Evolutionary conservation across 2,329 filamentous ascomycete genomes (phyloP), one percentile per base, ranked within the genome.

Genomic region (Cryphonectria japonica): DNA sequence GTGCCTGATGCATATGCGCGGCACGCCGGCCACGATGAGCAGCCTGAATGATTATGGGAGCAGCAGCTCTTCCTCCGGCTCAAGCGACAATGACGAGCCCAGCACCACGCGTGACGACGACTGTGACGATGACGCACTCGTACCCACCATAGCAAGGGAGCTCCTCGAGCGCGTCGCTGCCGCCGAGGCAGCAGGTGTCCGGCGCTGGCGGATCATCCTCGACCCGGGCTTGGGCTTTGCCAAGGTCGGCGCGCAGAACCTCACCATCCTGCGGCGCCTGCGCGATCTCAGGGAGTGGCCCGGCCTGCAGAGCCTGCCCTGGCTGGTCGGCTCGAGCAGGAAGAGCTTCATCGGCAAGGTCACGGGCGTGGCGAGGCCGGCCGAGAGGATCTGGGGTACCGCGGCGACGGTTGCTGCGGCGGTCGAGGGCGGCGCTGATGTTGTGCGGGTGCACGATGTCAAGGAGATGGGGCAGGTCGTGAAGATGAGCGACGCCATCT

Each of bases 141-240:
- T 95, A 29, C 78, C 85, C 0, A 89, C 87, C 13, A 85, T 97
- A 3, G 88, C 86, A 7, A 76, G 78, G 1, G 95, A 97, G 81
- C 87, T 98, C 6, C 83, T 86, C 2, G 85, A 82, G 11, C 91
- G 95, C 22, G 87, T 98, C 6, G 83, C 83, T 0, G 93, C 89
- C 1, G 96, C 96, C 32, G 86, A 97, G 80, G 86, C 84, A 19
- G 94, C 94, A 0, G 96, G 96, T 0, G 88, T 99, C 60, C 87
- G 93, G 4, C 91, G 95, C 65, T 99, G 96, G 96, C 92, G 95
- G 74, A 97, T 99, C 74, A 90, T 98, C 46, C 88, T 98, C 1
- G 96, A 99, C 79, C 96, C 96, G 0, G 96, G 96, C 0, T 88
- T 99, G 43, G 96, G 96, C 0, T 99, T 99, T 78, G 94, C 96